A percentile compares a stretch with the other conserved stretches of the same genome.
Evolutionary conservation across 257 asterid genomes (phyloP).

Genomic region (Solanum pennellii): DNA sequence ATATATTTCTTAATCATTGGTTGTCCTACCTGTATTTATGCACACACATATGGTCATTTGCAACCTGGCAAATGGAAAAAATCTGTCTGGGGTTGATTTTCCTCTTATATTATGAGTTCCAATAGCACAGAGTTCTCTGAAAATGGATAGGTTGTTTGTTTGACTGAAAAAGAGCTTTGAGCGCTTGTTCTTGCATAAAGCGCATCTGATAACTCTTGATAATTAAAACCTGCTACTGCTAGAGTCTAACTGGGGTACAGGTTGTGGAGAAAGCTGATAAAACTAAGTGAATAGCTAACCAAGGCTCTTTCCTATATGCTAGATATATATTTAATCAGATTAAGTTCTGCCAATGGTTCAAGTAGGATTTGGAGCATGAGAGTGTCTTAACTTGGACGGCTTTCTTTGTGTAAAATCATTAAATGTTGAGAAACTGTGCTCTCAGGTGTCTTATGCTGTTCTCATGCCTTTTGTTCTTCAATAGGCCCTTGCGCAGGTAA

Average conservation of each 20-base stretch:
- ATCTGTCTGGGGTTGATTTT: neutral
- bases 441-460: neutral
- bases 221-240: neutral
- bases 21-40: neutral
- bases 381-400: neutral
- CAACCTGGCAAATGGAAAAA: neutral
- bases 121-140: neutral
- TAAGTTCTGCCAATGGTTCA: neutral
- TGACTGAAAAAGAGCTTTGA: neutral
- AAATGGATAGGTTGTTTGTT: neutral
- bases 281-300: neutral
- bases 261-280: neutral
- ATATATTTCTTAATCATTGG: neutral
- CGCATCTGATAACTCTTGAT: neutral
- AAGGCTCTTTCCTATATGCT: neutral
- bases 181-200: neutral
- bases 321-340: neutral
- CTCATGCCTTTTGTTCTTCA: slow-evolving; percentile 1
- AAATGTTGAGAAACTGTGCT: neutral
- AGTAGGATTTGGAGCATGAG: neutral
- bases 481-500: slow-evolving; percentile 73
- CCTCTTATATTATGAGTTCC: neutral
- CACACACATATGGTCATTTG: neutral
- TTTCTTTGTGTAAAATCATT: neutral
- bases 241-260: neutral